phyloP scores from a whole-genome alignment of 1,284 basidiomycete species.

The Neolentinus lepideus region DNA sequence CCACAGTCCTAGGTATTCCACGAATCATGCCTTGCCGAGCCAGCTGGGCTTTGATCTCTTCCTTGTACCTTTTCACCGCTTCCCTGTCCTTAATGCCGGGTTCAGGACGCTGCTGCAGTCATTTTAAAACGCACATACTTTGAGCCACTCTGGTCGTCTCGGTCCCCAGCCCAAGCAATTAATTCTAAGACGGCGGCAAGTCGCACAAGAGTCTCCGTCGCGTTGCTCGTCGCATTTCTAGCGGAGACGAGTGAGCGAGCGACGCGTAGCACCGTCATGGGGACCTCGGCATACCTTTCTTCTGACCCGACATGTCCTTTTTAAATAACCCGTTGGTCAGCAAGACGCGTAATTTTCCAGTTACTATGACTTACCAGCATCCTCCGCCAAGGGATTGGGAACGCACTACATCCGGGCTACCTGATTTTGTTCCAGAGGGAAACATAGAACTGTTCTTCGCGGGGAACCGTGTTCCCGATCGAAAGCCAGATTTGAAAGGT shows the following conservation, averaged over 20 bases:
- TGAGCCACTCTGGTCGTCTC: slow-evolving; percentile 77
- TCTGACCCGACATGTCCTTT: slow-evolving; percentile 76
- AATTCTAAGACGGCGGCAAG: slow-evolving; percentile 68
- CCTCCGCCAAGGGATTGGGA: slow-evolving; percentile 47
- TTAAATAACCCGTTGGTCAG: slow-evolving; percentile 5
- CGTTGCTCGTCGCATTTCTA: slow-evolving; percentile 83
- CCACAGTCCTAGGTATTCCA: slow-evolving; percentile 29
- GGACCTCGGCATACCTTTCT: slow-evolving; percentile 52
- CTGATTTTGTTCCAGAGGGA: no score
- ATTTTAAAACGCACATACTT: slow-evolving; percentile 36
- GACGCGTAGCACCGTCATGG: neutral
- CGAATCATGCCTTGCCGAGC: slow-evolving; percentile 71
- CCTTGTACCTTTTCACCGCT: slow-evolving; percentile 74
- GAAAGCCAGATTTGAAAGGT: no score
- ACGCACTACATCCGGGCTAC: slow-evolving; percentile 43
- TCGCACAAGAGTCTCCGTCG: slow-evolving; percentile 69
- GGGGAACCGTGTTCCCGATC: no score
- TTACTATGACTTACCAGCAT: slow-evolving; percentile 51
- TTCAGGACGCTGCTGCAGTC: neutral
- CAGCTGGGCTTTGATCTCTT: slow-evolving; percentile 74
- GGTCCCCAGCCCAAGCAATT: slow-evolving; percentile 77
- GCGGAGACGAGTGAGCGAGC: neutral
- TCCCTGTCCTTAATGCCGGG: slow-evolving; percentile 58
- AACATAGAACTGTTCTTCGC: no score
- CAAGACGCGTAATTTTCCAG: neutral